A percentile compares a stretch with the other conserved stretches of the same genome.
Evolutionary conservation across 441 rosid genomes (phyloP).

Genomic region (Breynia disticha): DNA sequence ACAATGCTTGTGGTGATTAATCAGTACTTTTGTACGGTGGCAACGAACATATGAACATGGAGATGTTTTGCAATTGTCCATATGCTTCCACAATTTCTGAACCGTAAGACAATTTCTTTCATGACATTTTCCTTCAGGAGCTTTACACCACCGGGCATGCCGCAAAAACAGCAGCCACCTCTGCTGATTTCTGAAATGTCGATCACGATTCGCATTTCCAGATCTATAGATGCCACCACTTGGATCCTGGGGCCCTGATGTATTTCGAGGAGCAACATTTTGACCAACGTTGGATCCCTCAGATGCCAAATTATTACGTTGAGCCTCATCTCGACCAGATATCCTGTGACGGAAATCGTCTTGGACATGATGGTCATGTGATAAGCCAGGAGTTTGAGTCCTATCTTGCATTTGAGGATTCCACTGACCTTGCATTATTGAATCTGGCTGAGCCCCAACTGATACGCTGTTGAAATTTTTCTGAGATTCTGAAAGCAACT

Average conservation of each 20-base stretch:
- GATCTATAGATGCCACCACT: constrained; percentile 38
- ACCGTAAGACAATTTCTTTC: constrained; percentile 57
- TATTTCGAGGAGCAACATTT: constrained; percentile 35
- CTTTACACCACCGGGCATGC: constrained; percentile 85
- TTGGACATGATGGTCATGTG: constrained; percentile 59
- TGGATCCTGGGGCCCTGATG: constrained; percentile 37
- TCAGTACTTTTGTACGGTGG: constrained; percentile 59
- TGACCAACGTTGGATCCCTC: constrained; percentile 52
- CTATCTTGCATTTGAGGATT: constrained; percentile 53
- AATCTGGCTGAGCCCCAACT: constrained; percentile 48
- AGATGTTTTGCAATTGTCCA: constrained; percentile 56
- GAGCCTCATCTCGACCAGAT: constrained; percentile 72
- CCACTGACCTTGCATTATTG: constrained; percentile 54
- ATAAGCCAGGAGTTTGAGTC: constrained; percentile 37
- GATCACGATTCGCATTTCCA: constrained; percentile 56
- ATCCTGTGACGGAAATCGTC: constrained; percentile 77
- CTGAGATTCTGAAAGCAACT: constrained; percentile 48
- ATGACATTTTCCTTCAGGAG: constrained; percentile 86
- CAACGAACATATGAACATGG: constrained; percentile 82
- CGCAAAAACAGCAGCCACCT: constrained; percentile 88
- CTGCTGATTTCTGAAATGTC: constrained; percentile 69
- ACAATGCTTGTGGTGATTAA: constrained; percentile 67
- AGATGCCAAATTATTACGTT: constrained; percentile 54
- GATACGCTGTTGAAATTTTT: constrained; percentile 43
- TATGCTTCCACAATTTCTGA: constrained; percentile 72